Conservation (phyloP, 176 grass and related monocot genomes). For the Juncus effusus region DNA sequence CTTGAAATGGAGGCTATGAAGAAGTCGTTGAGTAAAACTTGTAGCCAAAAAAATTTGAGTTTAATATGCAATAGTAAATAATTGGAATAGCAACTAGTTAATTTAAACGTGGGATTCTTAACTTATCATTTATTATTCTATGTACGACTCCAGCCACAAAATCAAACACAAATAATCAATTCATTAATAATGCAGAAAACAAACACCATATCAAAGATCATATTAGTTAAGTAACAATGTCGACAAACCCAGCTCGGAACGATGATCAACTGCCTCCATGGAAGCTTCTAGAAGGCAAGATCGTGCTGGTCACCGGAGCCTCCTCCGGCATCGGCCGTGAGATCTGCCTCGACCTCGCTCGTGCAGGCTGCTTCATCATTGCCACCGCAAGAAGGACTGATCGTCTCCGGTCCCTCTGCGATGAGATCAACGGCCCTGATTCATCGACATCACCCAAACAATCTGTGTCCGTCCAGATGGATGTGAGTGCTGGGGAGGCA, state of each 20-base stretch:
- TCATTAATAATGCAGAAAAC: too few species aligned
- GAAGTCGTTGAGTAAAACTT: too few species aligned
- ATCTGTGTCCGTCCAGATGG: slow-evolving; percentile 48
- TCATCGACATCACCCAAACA: too few species aligned
- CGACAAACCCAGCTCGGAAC: not conserved
- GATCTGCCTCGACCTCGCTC: slow-evolving; percentile 72
- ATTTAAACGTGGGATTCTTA: too few species aligned
- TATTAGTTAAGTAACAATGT: not conserved
- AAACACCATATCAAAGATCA: too few species aligned
- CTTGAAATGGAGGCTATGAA: too few species aligned
- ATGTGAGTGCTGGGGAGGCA: slow-evolving; percentile 43
- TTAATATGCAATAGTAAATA: too few species aligned
- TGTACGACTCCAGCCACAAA: too few species aligned
- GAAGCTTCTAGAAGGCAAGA: slow-evolving; percentile 56
- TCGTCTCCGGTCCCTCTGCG: slow-evolving; percentile 73
- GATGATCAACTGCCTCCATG: slow-evolving; percentile 18
- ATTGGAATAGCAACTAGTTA: too few species aligned
- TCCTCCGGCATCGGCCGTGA: slow-evolving; percentile 84
- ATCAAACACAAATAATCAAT: too few species aligned
- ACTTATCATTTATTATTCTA: too few species aligned
- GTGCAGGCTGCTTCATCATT: slow-evolving; percentile 53
- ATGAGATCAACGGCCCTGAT: slow-evolving; percentile 48
- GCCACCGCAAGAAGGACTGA: slow-evolving; percentile 57
- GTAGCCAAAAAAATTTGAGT: too few species aligned
- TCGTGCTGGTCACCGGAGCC: slow-evolving; percentile 84